Evolutionary conservation across 805 yeast genomes (phyloP).

Genomic region (Wickerhamiella parazyma): DNA sequence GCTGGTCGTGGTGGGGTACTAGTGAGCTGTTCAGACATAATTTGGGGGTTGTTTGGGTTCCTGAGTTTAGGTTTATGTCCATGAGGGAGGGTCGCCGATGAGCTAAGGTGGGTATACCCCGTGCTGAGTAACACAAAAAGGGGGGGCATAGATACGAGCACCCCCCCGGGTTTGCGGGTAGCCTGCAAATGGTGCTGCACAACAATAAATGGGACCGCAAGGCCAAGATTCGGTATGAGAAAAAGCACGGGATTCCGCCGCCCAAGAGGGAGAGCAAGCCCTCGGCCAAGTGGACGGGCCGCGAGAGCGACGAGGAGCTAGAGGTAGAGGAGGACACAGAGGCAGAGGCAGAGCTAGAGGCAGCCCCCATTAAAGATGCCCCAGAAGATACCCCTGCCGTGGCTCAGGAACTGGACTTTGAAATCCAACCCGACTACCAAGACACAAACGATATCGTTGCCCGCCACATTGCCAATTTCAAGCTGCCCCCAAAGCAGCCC

Average conservation of each 20-base stretch:
- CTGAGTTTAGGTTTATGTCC: not conserved
- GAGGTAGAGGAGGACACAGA: not conserved
- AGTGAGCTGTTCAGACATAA: not conserved
- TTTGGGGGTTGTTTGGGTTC: not conserved
- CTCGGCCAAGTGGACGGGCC: constrained; percentile 7
- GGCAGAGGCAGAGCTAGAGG: no score
- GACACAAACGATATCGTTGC: constrained; percentile 9
- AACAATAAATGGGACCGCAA: constrained; percentile 40
- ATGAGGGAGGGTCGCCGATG: not conserved
- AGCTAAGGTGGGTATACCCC: not conserved
- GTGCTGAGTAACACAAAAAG: no score
- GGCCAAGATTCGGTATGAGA: constrained; percentile 31
- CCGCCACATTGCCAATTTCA: constrained; percentile 8
- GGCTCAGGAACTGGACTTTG: not conserved
- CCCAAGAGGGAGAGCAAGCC: constrained; percentile 2
- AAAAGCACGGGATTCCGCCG: constrained; percentile 30
- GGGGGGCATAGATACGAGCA: no score
- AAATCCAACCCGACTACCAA: not conserved
- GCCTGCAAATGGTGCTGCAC: constrained; percentile 35
- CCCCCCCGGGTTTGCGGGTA: no score
- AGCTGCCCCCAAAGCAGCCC: not conserved
- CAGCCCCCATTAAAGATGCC: no score
- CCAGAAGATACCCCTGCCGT: no score
- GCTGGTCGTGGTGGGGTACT: not conserved
- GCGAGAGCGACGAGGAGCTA: not conserved